Conservation (phyloP, 2,329 filamentous ascomycete species). For the Xylaria sp. region DNA sequence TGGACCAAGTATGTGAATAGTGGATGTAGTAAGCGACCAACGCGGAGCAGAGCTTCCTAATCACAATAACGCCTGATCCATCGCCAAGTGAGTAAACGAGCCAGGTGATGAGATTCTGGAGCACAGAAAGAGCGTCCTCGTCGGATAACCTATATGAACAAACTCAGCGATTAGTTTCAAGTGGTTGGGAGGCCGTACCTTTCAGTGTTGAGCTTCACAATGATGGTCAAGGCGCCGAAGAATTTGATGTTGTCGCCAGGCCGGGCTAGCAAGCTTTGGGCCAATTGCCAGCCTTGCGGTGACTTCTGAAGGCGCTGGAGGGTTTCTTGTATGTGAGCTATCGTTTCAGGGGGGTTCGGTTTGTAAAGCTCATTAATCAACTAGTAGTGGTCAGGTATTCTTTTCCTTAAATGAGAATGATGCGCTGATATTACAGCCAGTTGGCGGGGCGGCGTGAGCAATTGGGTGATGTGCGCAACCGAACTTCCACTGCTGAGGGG, state of each 20-base stretch:
- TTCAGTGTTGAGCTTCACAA: slow-evolving; percentile 92
- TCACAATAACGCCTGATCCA: slow-evolving; percentile 63
- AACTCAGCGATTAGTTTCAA: not conserved
- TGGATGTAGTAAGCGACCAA: slow-evolving; percentile 77
- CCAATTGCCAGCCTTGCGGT: slow-evolving; percentile 82
- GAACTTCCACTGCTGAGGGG: not conserved
- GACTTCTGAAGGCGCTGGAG: slow-evolving; percentile 81
- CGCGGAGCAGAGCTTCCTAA: slow-evolving; percentile 77
- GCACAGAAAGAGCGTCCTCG: slow-evolving; percentile 62
- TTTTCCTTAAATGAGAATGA: not conserved
- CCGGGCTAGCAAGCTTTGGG: slow-evolving; percentile 73
- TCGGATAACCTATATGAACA: slow-evolving; percentile 57
- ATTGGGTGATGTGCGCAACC: not conserved
- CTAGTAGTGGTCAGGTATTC: slow-evolving; percentile 34
- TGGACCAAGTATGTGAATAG: slow-evolving; percentile 70
- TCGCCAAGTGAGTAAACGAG: slow-evolving; percentile 60
- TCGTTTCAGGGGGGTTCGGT: slow-evolving; percentile 54
- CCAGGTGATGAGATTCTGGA: slow-evolving; percentile 67
- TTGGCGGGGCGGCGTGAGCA: not conserved
- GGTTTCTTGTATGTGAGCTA: slow-evolving; percentile 68
- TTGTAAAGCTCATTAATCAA: slow-evolving; percentile 60
- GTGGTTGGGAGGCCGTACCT: slow-evolving; percentile 58
- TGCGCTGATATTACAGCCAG: not conserved
- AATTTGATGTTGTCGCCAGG: slow-evolving; percentile 80
- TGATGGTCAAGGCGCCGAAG: slow-evolving; percentile 90